Evolutionary conservation across 1,284 basidiomycete genomes (phyloP), one percentile per base, ranked within the genome.

Genomic region (Cutaneotrichosporon daszewskae): DNA sequence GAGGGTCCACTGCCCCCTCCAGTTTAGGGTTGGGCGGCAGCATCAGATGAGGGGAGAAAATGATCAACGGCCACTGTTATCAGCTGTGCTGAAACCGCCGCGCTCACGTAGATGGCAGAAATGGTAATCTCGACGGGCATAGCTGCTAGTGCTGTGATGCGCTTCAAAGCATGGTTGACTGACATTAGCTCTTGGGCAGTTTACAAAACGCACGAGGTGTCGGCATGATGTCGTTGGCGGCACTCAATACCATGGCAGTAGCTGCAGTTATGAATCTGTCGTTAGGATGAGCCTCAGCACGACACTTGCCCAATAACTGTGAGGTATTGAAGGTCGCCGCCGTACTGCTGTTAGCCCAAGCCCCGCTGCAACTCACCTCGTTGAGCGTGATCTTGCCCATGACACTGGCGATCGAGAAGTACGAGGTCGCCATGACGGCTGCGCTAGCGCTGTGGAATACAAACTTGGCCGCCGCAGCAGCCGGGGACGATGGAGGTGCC

Each of bases 301-400:
- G 3, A 18, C 6, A 34, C 37, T 12, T 26, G 25, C 31, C 39
- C 39, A 11, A n/a, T 12, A 4, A 40, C 39, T 5, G 86, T 88
- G 39, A 89, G 68, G 59, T 78, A 87, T 60, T 82, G 81, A 36
- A 76, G 75, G 52, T 81, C 79, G 0, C 84, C 84, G 17, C 83
- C 82, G 23, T 40, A 44, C 49, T 57, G 47, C 19, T 5, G 41
- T 51, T 37, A 45, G 37, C 42, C 18, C 3, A 10, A 9, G 31
- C 3, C 16, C 16, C 20, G 28, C 28, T 9, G 13, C 7, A 8
- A 36, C 46, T 27, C 41, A 48, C 46, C 24, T 43, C 28, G 8
- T 26, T 26, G 19, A 39, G 39, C 17, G 41, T 35, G 19, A 41
- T n/a, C 10, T 40, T 40, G 29, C 26, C 32, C 16, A 47, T 42